These are phyloP conservation scores for Talaromyces proteolyticus DNA, from an alignment of 495 filamentous ascomycete species.

Conservation along the genomic window DNA sequence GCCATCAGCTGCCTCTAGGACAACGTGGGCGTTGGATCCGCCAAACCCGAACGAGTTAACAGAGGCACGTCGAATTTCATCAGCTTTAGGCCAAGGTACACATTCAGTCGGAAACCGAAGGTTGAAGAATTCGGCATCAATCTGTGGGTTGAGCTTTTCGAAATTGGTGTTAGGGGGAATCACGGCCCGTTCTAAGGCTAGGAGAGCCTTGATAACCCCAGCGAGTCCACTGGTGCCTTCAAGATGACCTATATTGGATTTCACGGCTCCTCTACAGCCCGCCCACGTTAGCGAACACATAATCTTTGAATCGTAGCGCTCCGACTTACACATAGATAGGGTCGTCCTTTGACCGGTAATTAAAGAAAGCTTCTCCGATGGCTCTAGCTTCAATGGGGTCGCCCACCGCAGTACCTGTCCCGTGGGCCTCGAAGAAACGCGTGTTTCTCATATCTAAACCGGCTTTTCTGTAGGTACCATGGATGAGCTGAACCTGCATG, in stretches of 20 bases:
- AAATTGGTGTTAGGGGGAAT: conserved; percentile 17
- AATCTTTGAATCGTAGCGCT: no score
- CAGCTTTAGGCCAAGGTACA: conserved; percentile 13
- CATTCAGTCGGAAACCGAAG: conserved; percentile 9
- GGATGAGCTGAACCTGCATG: conserved; percentile 14
- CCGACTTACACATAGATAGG: conserved; percentile 12
- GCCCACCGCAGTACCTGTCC: conserved; percentile 17
- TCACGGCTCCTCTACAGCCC: conserved; percentile 8
- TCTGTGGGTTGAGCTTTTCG: conserved; percentile 10
- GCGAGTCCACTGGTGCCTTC: conserved; percentile 47
- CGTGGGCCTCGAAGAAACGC: conserved; percentile 33
- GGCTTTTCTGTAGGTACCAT: conserved; percentile 9
- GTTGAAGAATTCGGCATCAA: conserved; percentile 14
- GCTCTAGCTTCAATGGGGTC: conserved; percentile 7
- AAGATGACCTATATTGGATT: conserved; percentile 29
- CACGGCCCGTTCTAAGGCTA: conserved; percentile 43
- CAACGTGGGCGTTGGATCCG: conserved; percentile 25
- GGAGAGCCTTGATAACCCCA: conserved; percentile 43
- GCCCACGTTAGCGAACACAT: no score
- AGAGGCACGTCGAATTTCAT: conserved; percentile 19
- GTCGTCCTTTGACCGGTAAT: conserved; percentile 3
- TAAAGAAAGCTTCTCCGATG: conserved; percentile 4
- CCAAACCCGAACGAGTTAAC: conserved; percentile 30
- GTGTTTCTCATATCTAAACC: conserved; percentile 9
- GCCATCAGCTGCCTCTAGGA: conserved; percentile 23